phyloP scores from a whole-genome alignment of 352 stramenopile genomes.

The Hyaloperonospora arabidopsidis region DNA sequence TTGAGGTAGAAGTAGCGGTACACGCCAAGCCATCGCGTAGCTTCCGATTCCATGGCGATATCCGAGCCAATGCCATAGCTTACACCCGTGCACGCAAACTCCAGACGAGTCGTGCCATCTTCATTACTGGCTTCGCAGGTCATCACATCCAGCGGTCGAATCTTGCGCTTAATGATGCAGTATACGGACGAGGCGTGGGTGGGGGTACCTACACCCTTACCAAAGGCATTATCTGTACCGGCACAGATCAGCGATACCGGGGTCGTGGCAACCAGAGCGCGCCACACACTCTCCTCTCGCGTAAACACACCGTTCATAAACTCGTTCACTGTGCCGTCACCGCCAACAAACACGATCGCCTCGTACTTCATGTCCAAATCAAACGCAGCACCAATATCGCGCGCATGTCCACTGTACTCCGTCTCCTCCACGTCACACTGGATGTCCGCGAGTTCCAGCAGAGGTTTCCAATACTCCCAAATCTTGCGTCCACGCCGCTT shows the following conservation, averaged over 20 bases:
- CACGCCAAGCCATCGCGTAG: constrained; percentile 56
- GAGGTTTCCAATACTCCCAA: constrained; percentile 48
- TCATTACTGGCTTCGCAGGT: constrained; percentile 41
- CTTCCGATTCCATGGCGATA: constrained; percentile 68
- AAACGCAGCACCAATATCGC: constrained; percentile 57
- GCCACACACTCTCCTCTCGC: constrained; percentile 62
- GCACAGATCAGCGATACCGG: constrained; percentile 62
- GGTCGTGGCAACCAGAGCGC: constrained; percentile 60
- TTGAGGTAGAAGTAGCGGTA: constrained; percentile 73
- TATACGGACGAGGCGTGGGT: constrained; percentile 60
- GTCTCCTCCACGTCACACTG: constrained; percentile 74
- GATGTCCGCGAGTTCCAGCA: constrained; percentile 58
- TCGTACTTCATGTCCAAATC: constrained; percentile 59
- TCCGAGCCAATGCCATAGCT: constrained; percentile 68
- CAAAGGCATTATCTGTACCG: constrained; percentile 74
- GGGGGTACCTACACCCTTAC: constrained; percentile 57
- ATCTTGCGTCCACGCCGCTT: constrained; percentile 47
- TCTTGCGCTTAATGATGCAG: constrained; percentile 79
- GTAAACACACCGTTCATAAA: constrained; percentile 80
- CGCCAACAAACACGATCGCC: constrained; percentile 68
- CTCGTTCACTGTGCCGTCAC: constrained; percentile 76
- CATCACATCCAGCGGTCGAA: constrained; percentile 64
- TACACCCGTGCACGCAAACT: constrained; percentile 70
- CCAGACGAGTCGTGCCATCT: constrained; percentile 41
- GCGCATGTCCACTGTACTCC: constrained; percentile 58